A percentile compares a stretch with the other conserved stretches of the same genome.
These are phyloP conservation scores for Phylloporus sp. DNA, from an alignment of 768 basidiomycete genomes.

Conservation along the genomic window DNA sequence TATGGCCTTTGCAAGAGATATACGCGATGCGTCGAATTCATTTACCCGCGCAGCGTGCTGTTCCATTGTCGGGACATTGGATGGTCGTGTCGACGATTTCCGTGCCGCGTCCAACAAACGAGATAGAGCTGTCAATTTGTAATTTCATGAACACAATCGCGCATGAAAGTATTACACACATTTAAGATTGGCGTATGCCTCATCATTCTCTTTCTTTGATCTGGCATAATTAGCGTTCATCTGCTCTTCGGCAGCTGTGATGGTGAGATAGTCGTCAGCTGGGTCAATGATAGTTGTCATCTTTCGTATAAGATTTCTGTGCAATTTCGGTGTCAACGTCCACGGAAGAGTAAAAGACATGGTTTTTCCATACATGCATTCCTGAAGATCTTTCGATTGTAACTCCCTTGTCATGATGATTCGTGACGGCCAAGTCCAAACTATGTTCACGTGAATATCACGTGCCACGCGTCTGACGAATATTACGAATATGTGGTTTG, in stretches of 20 bases:
- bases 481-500: not conserved
- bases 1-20: constrained; percentile 69
- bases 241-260: constrained; percentile 67
- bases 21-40: constrained; percentile 55
- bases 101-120: constrained; percentile 65
- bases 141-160: not conserved
- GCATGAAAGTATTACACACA: constrained; percentile 32
- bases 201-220: constrained; percentile 64
- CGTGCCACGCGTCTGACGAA: constrained; percentile 12
- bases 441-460: constrained; percentile 15
- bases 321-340: constrained; percentile 3
- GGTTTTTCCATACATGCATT: constrained; percentile 28
- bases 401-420: constrained; percentile 24
- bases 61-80: constrained; percentile 62
- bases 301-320: constrained; percentile 61
- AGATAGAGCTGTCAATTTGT: constrained; percentile 47
- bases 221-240: constrained; percentile 53
- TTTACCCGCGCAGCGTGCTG: constrained; percentile 58
- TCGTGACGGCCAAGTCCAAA: not conserved
- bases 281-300: constrained; percentile 73
- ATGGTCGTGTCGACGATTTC: constrained; percentile 62
- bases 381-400: constrained; percentile 32
- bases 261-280: constrained; percentile 72
- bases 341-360: not conserved
- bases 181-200: constrained; percentile 60